phyloP scores from a whole-genome alignment of 2,329 filamentous ascomycete genomes.

The Botrytis cinerea region DNA sequence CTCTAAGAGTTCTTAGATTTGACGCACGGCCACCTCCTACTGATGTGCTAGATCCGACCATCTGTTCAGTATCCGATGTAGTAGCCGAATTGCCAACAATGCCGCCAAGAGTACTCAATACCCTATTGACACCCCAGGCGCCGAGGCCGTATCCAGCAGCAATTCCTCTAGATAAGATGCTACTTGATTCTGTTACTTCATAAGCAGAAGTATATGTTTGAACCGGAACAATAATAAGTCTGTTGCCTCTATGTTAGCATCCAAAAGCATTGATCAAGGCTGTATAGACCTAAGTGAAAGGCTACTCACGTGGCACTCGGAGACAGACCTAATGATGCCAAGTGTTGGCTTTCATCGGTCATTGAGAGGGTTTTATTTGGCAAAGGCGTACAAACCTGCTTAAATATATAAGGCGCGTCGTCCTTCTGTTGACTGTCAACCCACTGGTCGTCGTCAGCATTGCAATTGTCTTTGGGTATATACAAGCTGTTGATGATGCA shows the following conservation, averaged over 20 bases:
- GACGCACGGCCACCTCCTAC: conserved; percentile 40
- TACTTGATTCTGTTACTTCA: conserved; percentile 37
- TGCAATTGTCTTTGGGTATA: background rate
- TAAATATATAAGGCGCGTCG: conserved; percentile 74
- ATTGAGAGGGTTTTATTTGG: conserved; percentile 75
- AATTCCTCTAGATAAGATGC: conserved; percentile 44
- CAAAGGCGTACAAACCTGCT: conserved; percentile 76
- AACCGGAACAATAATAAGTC: conserved; percentile 74
- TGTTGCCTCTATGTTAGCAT: background rate
- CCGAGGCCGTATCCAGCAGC: conserved; percentile 44
- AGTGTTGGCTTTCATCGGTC: conserved; percentile 68
- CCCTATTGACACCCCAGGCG: conserved; percentile 46
- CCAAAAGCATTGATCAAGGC: background rate
- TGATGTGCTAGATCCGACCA: conserved; percentile 15
- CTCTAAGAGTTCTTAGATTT: conserved; percentile 55
- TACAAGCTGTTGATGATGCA: background rate
- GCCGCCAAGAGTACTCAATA: conserved; percentile 47
- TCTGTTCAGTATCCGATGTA: background rate
- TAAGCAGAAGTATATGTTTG: conserved; percentile 62
- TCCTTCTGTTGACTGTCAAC: conserved; percentile 66
- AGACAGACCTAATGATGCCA: conserved; percentile 70
- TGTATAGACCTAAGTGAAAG: background rate
- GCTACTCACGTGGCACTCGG: conserved; percentile 67
- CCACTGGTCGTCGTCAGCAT: conserved; percentile 51
- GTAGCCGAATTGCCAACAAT: conserved; percentile 40